Conservation (phyloP, 2,329 filamentous ascomycete genomes). For the Conoideocrella luteorostrata region DNA sequence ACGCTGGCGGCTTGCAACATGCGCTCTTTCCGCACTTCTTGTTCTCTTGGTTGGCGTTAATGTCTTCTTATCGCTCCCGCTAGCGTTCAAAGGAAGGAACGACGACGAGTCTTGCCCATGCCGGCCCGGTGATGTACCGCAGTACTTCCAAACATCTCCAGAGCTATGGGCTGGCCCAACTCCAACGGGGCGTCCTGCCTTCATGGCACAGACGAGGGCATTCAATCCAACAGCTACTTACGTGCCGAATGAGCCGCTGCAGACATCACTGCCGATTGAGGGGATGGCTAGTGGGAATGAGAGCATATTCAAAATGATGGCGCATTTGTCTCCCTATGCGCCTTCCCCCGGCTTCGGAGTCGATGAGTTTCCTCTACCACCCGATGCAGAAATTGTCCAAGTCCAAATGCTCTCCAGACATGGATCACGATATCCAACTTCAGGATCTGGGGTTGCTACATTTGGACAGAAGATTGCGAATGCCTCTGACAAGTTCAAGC, state of each 20-base stretch:
- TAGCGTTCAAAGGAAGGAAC: slow-evolving; percentile 17
- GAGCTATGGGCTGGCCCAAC: slow-evolving; percentile 59
- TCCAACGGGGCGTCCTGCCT: slow-evolving; percentile 62
- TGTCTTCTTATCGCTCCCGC: slow-evolving; percentile 29
- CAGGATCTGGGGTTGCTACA: slow-evolving; percentile 44
- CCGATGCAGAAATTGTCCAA: slow-evolving; percentile 61
- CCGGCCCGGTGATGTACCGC: slow-evolving; percentile 40
- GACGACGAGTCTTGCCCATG: slow-evolving; percentile 22
- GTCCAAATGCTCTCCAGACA: slow-evolving; percentile 68
- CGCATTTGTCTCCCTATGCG: slow-evolving; percentile 60
- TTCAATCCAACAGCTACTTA: slow-evolving; percentile 60
- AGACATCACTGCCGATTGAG: slow-evolving; percentile 62
- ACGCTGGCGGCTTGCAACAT: slow-evolving; percentile 23
- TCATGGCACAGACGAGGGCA: slow-evolving; percentile 64
- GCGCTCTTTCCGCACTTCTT: slow-evolving; percentile 26
- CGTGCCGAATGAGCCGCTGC: slow-evolving; percentile 62
- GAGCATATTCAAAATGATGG: slow-evolving; percentile 67
- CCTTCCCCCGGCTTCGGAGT: slow-evolving; percentile 70
- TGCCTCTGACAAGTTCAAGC: slow-evolving; percentile 45
- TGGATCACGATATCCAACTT: slow-evolving; percentile 66
- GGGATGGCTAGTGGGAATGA: slow-evolving; percentile 49
- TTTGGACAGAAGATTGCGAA: slow-evolving; percentile 54
- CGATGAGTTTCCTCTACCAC: slow-evolving; percentile 61
- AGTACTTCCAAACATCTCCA: slow-evolving; percentile 58
- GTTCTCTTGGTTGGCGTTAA: slow-evolving; percentile 31